Evolutionary conservation across 2,329 filamentous ascomycete genomes (phyloP), one percentile per base, ranked within the genome.

Genomic region (Trichoderma sp.): DNA sequence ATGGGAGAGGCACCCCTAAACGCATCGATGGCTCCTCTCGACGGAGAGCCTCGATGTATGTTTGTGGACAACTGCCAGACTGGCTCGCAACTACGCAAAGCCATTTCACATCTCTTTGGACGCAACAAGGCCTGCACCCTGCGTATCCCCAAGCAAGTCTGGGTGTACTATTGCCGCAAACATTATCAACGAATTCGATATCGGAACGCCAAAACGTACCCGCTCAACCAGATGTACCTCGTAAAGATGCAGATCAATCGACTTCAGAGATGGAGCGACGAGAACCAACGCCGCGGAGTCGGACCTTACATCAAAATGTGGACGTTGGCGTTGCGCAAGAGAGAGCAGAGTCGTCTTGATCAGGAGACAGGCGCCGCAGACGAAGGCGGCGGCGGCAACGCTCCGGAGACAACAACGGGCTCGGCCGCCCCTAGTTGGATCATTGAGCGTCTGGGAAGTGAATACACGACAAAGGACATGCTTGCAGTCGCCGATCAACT

Each of bases 21-120:
- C 9, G n/a, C 30, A 10, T 21, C 44, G 4, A 34, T 39, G 14
- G 14, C 39, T n/a, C n/a, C 50, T 9, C 41, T 56, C 2, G 57
- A 59, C 34, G 51, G 48, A 45, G 64, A 62, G 28, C 64, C 75
- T 15, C 73, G 70, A 26, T 89, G 86, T 71, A 83, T 86, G 78
- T 87, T 83, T 68, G 81, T 83, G 17, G 74, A 79, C 1, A 79
- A 84, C 67, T 90, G 87, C 72, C 81, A 84, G 52, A 88, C 85
- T 0, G 82, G 81, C 4, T 87, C 85, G 5, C 82, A 85, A 63
- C 83, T 83, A 26, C 86, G 91, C 55, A 94, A 94, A 77, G 87
- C 89, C 5, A 89, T 94, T 66, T 92, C 90, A 0, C 90, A 95
- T 72, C 85, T 93, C 63, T 94, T 94, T 70, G 91, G 91, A 24